A percentile compares a stretch with the other conserved stretches of the same genome.
phyloP scores from a whole-genome alignment of 768 basidiomycete species.

The Leucosporidium yakuticum region DNA sequence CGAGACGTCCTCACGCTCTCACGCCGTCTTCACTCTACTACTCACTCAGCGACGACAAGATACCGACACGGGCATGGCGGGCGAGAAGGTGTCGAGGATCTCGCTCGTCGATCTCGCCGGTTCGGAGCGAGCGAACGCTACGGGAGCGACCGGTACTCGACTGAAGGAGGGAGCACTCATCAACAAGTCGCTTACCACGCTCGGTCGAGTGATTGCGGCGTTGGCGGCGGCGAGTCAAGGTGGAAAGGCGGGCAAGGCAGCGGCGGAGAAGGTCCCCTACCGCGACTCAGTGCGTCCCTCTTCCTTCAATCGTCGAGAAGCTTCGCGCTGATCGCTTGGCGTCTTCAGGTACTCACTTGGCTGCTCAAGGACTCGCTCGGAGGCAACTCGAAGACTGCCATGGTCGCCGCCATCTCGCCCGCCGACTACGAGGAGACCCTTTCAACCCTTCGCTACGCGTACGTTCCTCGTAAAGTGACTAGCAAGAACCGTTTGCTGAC shows the following conservation, averaged over 20 bases:
- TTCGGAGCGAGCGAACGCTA: conserved; percentile 93
- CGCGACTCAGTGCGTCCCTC: conserved; percentile 90
- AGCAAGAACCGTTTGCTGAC: not conserved
- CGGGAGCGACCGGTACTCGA: conserved; percentile 91
- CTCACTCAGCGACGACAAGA: conserved; percentile 89
- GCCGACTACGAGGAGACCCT: conserved; percentile 97
- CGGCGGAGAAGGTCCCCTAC: conserved; percentile 90
- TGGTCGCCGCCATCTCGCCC: conserved; percentile 99
- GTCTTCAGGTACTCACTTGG: conserved; percentile 83
- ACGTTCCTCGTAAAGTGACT: conserved; percentile 45
- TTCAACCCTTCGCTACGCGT: conserved; percentile 94
- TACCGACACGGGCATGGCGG: conserved; percentile 73
- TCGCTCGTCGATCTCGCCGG: conserved; percentile 95
- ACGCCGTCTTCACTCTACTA: conserved; percentile 94
- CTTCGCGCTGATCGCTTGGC: not conserved
- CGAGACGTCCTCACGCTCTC: conserved; percentile 92
- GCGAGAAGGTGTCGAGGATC: conserved; percentile 98
- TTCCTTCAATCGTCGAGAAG: no score
- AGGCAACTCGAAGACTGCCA: conserved; percentile 92
- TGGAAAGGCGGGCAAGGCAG: conserved; percentile 74
- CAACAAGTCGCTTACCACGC: conserved; percentile 95
- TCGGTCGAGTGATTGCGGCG: conserved; percentile 93
- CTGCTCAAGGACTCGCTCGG: conserved; percentile 94
- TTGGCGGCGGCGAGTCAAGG: conserved; percentile 62
- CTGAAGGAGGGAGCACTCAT: conserved; percentile 94